phyloP scores from a whole-genome alignment of 176 grass and related monocot genomes.

The Urochloa ruziziensis region DNA sequence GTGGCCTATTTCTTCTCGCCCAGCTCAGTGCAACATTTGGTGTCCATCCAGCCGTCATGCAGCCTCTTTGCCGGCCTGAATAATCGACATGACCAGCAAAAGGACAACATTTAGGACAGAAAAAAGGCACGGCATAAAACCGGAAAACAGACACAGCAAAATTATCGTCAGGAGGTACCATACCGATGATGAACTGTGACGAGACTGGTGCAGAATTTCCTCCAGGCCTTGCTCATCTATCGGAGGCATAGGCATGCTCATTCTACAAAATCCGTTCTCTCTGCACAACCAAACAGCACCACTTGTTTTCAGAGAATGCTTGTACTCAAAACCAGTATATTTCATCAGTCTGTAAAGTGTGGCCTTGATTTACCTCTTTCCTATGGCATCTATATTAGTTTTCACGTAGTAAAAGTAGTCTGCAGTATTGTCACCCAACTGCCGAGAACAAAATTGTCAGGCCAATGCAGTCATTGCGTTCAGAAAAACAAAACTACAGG shows the following conservation, averaged over 20 bases:
- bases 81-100: not conserved
- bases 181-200: not conserved
- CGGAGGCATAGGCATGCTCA: not conserved
- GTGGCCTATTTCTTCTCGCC: not conserved
- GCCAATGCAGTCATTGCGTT: not conserved
- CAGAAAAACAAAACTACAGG: not conserved
- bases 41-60: not conserved
- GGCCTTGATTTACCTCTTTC: slow-evolving; percentile 1
- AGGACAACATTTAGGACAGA: not conserved
- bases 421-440: not conserved
- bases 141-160: not conserved
- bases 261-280: not conserved
- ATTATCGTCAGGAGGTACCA: not conserved
- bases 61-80: not conserved
- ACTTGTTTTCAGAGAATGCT: not conserved
- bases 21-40: not conserved
- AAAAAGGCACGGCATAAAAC: not conserved
- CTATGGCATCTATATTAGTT: slow-evolving; percentile 21
- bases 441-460: not conserved
- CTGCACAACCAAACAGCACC: not conserved
- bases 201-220: not conserved
- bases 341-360: not conserved
- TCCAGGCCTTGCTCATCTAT: slow-evolving; percentile 8
- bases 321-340: not conserved
- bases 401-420: slow-evolving; percentile 30